Evolutionary conservation across 108 stramenopile species (phyloP), one percentile per base, ranked within the genome.

Genomic region (Bacterosira constricta): DNA sequence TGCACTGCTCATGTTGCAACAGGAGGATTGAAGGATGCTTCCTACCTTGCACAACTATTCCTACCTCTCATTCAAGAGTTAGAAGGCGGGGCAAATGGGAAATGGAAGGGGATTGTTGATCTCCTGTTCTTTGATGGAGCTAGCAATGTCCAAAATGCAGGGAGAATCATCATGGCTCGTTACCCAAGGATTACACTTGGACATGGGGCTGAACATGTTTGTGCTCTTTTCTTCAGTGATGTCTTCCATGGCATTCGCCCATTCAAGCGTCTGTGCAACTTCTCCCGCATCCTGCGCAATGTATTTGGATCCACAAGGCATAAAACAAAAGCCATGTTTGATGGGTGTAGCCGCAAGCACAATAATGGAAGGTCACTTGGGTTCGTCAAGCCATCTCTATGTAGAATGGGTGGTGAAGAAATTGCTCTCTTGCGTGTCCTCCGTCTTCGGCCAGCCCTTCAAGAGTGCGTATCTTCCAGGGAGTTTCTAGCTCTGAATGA

Each of bases 61-160:
- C n/a, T n/a, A n/a, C n/a, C n/a, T n/a, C n/a, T n/a, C n/a, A n/a
- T n/a, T n/a, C n/a, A n/a, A n/a, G n/a, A n/a, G n/a, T n/a, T n/a
- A n/a, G n/a, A n/a, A n/a, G n/a, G n/a, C n/a, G n/a, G n/a, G n/a
- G n/a, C n/a, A n/a, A n/a, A n/a, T n/a, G n/a, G 25, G 18, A 18
- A 23, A 6, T 61, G 1, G 1, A 15, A 10, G 21, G 47, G 47
- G 3, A 23, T 50, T 65, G 46, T 65, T 56, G 68, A 69, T 29
- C 37, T 56, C n/a, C 27, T 57, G 4, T 57, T 38, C 30, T 69
- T 57, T 47, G 68, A 56, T 39, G 37, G 54, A 20, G 38, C 68
- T 11, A 69, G 54, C 36, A 69, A 69, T 69, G 68, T 56, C 6
- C 55, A 69, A 54, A 69, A 69, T 18, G 54, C 45, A 34, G 68